phyloP scores from a whole-genome alignment of 495 filamentous ascomycete species.

The Stereocaulon alpinum region DNA sequence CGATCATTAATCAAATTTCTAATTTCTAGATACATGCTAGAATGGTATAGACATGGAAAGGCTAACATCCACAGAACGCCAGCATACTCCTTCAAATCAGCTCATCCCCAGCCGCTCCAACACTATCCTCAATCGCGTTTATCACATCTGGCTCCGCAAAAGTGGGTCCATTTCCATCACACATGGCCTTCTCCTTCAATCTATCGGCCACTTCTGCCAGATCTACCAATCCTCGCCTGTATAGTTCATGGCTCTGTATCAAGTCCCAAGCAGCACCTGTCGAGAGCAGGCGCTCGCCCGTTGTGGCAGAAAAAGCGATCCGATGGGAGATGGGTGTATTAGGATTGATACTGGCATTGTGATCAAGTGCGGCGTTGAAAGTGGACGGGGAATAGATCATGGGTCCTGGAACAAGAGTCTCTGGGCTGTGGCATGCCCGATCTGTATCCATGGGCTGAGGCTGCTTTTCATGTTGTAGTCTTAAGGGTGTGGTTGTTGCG shows the following conservation, averaged over 20 bases:
- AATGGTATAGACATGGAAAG: slow-evolving; percentile 5
- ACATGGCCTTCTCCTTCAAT: slow-evolving; percentile 66
- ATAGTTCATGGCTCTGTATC: slow-evolving; percentile 74
- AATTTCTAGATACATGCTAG: background rate
- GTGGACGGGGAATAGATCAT: slow-evolving; percentile 66
- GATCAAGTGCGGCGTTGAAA: slow-evolving; percentile 43
- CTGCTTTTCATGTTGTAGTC: slow-evolving; percentile 23
- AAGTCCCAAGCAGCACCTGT: slow-evolving; percentile 83
- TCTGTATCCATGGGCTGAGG: background rate
- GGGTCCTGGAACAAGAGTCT: slow-evolving; percentile 43
- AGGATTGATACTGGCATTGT: slow-evolving; percentile 22
- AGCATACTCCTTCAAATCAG: slow-evolving; percentile 42
- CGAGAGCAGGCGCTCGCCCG: slow-evolving; percentile 67
- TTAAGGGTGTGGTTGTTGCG: slow-evolving; percentile 43
- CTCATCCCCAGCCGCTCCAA: slow-evolving; percentile 61
- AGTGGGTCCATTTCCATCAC: slow-evolving; percentile 82
- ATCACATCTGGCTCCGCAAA: slow-evolving; percentile 70
- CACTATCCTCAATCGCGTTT: slow-evolving; percentile 67
- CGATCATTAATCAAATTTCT: background rate
- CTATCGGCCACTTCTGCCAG: slow-evolving; percentile 66
- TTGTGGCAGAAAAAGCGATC: slow-evolving; percentile 51
- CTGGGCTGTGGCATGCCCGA: slow-evolving; percentile 22
- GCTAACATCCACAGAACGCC: background rate
- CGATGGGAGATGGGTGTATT: slow-evolving; percentile 47
- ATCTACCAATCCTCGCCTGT: slow-evolving; percentile 72